phyloP scores from a whole-genome alignment of 1,284 basidiomycete genomes.

The Cryptococcus wingfieldii region DNA sequence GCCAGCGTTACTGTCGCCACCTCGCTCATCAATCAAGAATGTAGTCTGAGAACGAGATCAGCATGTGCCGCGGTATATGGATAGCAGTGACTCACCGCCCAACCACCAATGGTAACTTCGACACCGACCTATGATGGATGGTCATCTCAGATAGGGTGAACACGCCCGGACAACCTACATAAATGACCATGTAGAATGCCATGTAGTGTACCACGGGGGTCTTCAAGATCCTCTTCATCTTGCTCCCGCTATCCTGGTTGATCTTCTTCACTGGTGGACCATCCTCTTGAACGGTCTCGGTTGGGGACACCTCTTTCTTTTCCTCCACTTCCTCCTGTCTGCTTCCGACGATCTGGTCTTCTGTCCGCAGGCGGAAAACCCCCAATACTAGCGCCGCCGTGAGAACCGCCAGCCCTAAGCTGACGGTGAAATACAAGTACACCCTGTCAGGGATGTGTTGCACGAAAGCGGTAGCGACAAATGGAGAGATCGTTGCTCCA shows the following conservation, averaged over 20 bases:
- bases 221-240: constrained; percentile 39
- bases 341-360: constrained; percentile 51
- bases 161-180: constrained; percentile 21
- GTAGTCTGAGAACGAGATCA: constrained; percentile 21
- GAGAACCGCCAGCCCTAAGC: constrained; percentile 56
- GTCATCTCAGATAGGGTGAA: not conserved
- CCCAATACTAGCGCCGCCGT: constrained; percentile 52
- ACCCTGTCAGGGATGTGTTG: constrained; percentile 51
- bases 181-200: constrained; percentile 38
- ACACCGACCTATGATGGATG: constrained; percentile 29
- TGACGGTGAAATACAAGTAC: constrained; percentile 61
- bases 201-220: constrained; percentile 32
- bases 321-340: constrained; percentile 6
- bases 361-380: constrained; percentile 58
- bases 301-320: not conserved
- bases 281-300: not conserved
- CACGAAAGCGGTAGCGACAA: constrained; percentile 66
- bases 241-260: constrained; percentile 19
- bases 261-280: not conserved
- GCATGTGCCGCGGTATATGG: not conserved
- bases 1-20: constrained; percentile 33
- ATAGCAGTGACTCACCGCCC: constrained; percentile 24
- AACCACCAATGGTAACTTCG: constrained; percentile 42
- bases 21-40: constrained; percentile 39
- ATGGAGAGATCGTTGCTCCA: constrained; percentile 63